phyloP scores from a whole-genome alignment of 768 basidiomycete species.

The Epithele typhae region DNA sequence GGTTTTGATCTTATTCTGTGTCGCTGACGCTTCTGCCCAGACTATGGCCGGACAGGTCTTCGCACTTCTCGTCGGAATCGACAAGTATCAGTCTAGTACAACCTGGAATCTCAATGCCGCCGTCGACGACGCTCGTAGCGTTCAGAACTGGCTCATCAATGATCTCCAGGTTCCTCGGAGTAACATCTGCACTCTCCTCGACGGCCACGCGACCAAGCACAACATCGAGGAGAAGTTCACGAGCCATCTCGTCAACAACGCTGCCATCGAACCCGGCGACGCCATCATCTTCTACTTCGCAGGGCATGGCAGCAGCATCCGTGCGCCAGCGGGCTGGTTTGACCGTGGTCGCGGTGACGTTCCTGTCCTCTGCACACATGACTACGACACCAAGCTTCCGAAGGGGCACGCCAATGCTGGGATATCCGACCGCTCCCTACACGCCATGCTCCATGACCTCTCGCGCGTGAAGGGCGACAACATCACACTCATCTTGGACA shows the following conservation, averaged over 20 bases:
- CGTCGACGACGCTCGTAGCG: constrained; percentile 56
- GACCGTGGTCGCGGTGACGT: constrained; percentile 38
- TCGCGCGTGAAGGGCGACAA: constrained; percentile 59
- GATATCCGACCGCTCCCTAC: constrained; percentile 64
- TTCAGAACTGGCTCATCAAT: constrained; percentile 53
- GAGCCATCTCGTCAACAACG: constrained; percentile 60
- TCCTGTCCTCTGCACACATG: constrained; percentile 63
- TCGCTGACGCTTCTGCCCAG: not conserved
- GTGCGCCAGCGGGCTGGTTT: constrained; percentile 60
- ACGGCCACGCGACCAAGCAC: constrained; percentile 56
- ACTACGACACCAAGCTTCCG: constrained; percentile 49
- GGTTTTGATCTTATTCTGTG: too few relatives aligned
- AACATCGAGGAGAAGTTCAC: constrained; percentile 59
- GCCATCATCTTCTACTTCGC: constrained; percentile 69
- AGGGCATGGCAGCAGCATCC: constrained; percentile 61
- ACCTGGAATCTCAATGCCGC: constrained; percentile 68
- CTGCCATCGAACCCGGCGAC: constrained; percentile 53
- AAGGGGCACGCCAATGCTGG: constrained; percentile 47
- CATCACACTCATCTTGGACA: constrained; percentile 63
- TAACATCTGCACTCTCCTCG: constrained; percentile 53
- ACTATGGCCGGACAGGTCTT: constrained; percentile 49
- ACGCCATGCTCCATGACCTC: constrained; percentile 57
- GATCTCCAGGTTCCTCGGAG: constrained; percentile 54
- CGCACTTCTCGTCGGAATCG: constrained; percentile 65
- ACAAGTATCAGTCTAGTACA: constrained; percentile 54